Conservation (phyloP, 1,284 basidiomycete species). For the Flammula alnicola region DNA sequence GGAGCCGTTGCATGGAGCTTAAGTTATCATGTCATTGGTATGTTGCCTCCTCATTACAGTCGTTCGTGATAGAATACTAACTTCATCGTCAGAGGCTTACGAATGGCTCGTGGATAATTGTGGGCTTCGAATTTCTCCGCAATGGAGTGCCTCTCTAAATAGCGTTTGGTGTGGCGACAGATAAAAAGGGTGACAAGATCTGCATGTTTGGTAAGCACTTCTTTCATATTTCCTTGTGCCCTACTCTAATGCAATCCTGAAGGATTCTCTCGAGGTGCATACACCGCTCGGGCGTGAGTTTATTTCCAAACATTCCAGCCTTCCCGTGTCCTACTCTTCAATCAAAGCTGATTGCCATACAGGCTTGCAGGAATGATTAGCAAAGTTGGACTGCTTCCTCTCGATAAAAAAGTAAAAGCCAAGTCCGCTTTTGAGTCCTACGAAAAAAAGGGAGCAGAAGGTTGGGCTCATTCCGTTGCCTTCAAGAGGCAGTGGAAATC, state of each 20-base stretch:
- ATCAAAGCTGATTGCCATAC: constrained; percentile 21
- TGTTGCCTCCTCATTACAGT: neutral
- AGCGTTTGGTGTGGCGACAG: neutral
- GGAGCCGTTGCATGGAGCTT: constrained; percentile 19
- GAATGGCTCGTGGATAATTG: constrained; percentile 18
- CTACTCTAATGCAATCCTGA: neutral
- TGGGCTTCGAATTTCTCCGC: neutral
- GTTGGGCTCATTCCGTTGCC: constrained; percentile 44
- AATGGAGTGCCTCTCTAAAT: neutral
- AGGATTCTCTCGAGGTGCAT: constrained; percentile 60
- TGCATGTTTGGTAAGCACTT: constrained; percentile 49
- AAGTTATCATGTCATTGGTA: constrained; percentile 15
- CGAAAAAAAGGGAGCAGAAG: constrained; percentile 35
- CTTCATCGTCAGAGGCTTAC: constrained; percentile 9
- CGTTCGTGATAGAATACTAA: neutral
- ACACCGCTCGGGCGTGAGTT: constrained; percentile 44
- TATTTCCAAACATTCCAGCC: neutral
- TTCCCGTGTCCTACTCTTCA: constrained; percentile 16
- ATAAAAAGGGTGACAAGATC: constrained; percentile 32
- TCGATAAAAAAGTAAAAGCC: constrained; percentile 46
- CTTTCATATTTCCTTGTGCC: neutral
- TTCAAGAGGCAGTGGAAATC: constrained; percentile 55
- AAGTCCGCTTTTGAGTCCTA: constrained; percentile 57
- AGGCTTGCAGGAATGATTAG: constrained; percentile 49
- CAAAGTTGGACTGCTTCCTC: constrained; percentile 43